Evolutionary conservation across 345 rosid species (phyloP), one percentile per base, ranked within the genome.

Genomic region (Angophora floribunda): DNA sequence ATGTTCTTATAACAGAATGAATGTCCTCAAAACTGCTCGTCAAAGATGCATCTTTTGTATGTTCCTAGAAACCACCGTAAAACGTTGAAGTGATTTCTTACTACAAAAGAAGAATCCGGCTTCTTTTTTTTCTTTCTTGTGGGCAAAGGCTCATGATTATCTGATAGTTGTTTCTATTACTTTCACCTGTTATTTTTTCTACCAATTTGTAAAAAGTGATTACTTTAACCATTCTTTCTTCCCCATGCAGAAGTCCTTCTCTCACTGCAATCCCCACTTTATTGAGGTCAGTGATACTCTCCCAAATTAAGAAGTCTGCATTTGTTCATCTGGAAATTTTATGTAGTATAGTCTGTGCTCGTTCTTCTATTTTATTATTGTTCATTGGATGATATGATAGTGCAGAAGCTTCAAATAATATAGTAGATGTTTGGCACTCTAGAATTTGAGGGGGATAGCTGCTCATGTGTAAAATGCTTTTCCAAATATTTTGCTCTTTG

Each of bases 181-280:
- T 19, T 75, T 45, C 7, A 22, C 84, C 49, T 41, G 49, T 41
- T 75, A 41, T 22, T 21, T 51, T 55, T 85, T 85, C 87, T 52
- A 87, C 16, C 28, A 32, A 16, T 52, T 32, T 13, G 16, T 70
- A 28, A 15, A 45, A 44, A 44, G 24, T 86, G 65, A 45, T 51
- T 1, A 55, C 55, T 52, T 44, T 2, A 26, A 57, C 17, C 24
- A 30, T 82, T 49, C 52, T 87, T 57, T 79, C 36, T 63, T 10
- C 55, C 82, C 45, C 32, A 17, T 87, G 85, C 92, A 97, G 99
- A 99, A 97, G 89, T 94, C 98, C 52, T 97, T 97, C 91, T 92
- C 95, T 90, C 97, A 96, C 52, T 96, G 99, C 92, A 93, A 95
- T 93, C 95, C 96, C 88, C 93, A 94, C 91, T 92, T 93, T 85